Evolutionary conservation across 768 basidiomycete species (phyloP), one percentile per base, ranked within the genome.

Genomic region (Obba rivulosa): DNA sequence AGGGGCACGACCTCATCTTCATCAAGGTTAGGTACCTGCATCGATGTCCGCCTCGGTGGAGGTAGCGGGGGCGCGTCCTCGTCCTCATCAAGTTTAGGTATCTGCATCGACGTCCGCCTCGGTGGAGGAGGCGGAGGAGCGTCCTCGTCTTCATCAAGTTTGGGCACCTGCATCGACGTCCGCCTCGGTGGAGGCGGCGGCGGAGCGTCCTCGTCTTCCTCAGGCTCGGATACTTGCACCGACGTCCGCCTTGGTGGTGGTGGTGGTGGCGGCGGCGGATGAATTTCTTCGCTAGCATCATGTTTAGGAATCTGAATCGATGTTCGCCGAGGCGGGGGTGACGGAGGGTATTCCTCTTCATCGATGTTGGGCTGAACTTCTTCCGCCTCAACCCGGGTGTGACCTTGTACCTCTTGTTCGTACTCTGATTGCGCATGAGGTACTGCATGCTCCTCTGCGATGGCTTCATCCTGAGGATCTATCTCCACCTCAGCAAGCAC

Each of bases 171-270:
- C 1, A 51, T 31, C 4, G 52, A n/a, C 23, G 43, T 34, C 10
- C 53, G 56, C 9, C 50, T 45, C 18, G 52, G 45, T n/a, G 58
- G 57, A 3, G 53, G 53, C 2, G 51, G 53, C 7, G 49, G 55
- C 8, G 51, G 45, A 23, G 39, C 36, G 13, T 34, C 31, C 7
- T 43, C 37, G 1, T 48, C 46, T 10, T 22, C 23, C 10, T 3
- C 34, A 7, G 25, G n/a, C n/a, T 36, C 13, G 28, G 28, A 31
- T 5, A 31, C 13, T 13, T 31, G 28, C 13, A 31, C 28, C 28
- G 28, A 31, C 14, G 9, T 41, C 18, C 36, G 38, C 37, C 5
- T 31, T 16, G 24, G 23, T 24, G 9, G 44, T 18, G 28, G 34
- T 17, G 18, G 46, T 28, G 51, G 17, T 20, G 46, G 46, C 16